phyloP scores from a whole-genome alignment of 805 yeast species.

The Schizosaccharomyces osmophilus region DNA sequence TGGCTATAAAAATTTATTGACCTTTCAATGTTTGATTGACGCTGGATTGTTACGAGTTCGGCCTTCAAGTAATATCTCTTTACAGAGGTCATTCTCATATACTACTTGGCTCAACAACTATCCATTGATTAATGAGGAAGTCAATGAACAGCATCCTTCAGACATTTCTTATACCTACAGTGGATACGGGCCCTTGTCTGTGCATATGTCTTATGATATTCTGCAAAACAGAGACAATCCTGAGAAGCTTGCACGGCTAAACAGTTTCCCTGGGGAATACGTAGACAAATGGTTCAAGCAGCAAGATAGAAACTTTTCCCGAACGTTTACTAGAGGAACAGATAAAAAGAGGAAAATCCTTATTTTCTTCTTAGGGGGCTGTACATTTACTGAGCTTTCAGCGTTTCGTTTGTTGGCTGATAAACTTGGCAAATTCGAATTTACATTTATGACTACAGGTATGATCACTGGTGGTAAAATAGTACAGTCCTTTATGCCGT shows the following conservation, averaged over 20 bases:
- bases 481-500: not conserved
- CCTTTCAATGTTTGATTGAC: constrained; percentile 25
- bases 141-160: constrained; percentile 19
- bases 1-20: constrained; percentile 30
- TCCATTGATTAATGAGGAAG: constrained; percentile 12
- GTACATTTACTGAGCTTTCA: constrained; percentile 63
- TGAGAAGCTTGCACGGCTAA: not conserved
- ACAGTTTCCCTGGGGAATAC: not conserved
- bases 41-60: constrained; percentile 23
- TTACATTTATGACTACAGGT: not conserved
- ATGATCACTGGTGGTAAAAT: not conserved
- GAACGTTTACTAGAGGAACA: not conserved
- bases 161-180: constrained; percentile 44
- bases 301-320: not conserved
- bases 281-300: not conserved
- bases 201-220: constrained; percentile 46
- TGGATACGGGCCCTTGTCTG: constrained; percentile 55
- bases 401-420: constrained; percentile 31
- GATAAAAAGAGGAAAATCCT: constrained; percentile 9
- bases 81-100: constrained; percentile 8
- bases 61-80: constrained; percentile 20
- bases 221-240: constrained; percentile 21
- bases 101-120: constrained; percentile 17
- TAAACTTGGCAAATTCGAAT: constrained; percentile 1
- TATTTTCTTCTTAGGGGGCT: constrained; percentile 59